Conservation (phyloP, 2,329 filamentous ascomycete genomes). For the Fusarium austroafricanum region DNA sequence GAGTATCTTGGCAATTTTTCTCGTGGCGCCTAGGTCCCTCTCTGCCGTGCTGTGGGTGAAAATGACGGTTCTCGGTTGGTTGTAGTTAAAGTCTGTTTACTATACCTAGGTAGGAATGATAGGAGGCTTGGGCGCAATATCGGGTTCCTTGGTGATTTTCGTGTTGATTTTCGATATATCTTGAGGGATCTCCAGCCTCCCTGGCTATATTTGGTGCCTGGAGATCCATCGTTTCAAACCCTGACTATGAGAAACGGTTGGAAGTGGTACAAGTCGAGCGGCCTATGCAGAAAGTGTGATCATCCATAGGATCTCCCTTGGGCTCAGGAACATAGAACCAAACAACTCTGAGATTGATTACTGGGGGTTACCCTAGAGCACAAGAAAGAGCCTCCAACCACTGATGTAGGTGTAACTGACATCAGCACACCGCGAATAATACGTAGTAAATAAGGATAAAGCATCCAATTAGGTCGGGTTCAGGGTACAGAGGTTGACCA, state of each 20-base stretch:
- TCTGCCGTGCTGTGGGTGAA: not conserved
- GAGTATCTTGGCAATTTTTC: not conserved
- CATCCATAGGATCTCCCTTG: too few species aligned
- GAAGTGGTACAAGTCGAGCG: too few species aligned
- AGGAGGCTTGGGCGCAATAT: not conserved
- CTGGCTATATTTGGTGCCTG: not conserved
- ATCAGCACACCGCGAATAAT: slow-evolving; percentile 9
- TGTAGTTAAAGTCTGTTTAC: not conserved
- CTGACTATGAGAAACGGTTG: not conserved
- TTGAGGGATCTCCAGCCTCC: not conserved
- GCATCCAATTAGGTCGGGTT: not conserved
- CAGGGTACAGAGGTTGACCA: not conserved
- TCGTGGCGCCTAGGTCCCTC: not conserved
- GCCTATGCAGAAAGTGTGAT: too few species aligned
- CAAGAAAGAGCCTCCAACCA: not conserved
- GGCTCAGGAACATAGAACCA: not conserved
- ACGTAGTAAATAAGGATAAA: not conserved
- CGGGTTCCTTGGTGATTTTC: not conserved
- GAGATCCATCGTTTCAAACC: not conserved
- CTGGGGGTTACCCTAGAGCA: slow-evolving; percentile 1
- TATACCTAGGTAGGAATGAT: too few species aligned
- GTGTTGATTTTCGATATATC: not conserved
- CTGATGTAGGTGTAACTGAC: slow-evolving; percentile 37
- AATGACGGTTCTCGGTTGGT: too few species aligned
- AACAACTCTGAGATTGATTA: not conserved